Conservation (phyloP, 225 moss, liverwort and hornwort genomes). For the Straminergon stramineum region DNA sequence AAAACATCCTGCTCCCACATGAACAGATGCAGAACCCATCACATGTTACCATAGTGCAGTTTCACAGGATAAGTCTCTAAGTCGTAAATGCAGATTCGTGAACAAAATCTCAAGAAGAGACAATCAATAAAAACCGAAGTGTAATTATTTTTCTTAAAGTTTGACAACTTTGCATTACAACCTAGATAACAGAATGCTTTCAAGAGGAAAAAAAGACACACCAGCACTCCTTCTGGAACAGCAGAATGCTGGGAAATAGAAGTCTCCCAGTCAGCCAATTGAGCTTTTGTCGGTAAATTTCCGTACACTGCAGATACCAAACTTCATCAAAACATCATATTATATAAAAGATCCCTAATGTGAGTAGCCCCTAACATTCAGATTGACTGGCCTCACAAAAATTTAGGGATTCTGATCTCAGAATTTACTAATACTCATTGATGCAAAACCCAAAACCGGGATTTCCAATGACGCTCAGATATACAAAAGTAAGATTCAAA, state of each 20-base stretch:
- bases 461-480: not conserved
- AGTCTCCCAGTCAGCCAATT: slow-evolving; percentile 67
- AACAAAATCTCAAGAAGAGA: not conserved
- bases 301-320: slow-evolving; percentile 71
- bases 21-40: not conserved
- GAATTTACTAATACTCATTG: not conserved
- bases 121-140: not conserved
- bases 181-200: not conserved
- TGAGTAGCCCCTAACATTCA: not conserved
- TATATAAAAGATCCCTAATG: not conserved
- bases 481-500: not conserved
- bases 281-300: slow-evolving; percentile 59
- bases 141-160: not conserved
- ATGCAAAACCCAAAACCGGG: not conserved
- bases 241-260: slow-evolving; percentile 72
- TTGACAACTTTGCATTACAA: not conserved
- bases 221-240: slow-evolving; percentile 91
- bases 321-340: not conserved
- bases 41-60: not conserved
- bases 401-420: not conserved
- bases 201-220: slow-evolving; percentile 5
- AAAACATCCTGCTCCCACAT: slow-evolving; percentile 45
- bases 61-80: not conserved
- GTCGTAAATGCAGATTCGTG: not conserved
- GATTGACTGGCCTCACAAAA: not conserved